These are phyloP conservation scores for Coniophora puteana DNA, from an alignment of 1,284 basidiomycete genomes.

Conservation along the genomic window DNA sequence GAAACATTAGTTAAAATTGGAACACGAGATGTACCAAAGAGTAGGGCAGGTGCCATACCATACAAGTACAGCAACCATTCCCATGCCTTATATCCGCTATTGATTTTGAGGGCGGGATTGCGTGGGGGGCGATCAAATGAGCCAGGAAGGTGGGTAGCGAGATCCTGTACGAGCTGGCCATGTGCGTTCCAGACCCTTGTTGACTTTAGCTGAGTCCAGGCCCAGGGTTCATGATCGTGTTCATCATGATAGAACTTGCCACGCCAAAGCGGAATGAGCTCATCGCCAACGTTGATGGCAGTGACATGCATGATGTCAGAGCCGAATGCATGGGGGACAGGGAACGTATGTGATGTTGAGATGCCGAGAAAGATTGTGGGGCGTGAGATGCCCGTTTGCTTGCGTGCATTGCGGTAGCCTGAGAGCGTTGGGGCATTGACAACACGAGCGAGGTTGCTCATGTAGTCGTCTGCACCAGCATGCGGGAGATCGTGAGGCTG, in stretches of 20 bases:
- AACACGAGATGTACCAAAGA: too few species aligned
- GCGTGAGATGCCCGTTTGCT: neutral
- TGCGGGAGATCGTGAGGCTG: too few species aligned
- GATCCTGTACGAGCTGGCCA: too few species aligned
- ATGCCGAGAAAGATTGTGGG: neutral
- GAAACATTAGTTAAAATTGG: neutral
- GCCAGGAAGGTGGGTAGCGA: too few species aligned
- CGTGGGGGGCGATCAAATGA: conserved; percentile 30
- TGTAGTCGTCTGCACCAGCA: neutral
- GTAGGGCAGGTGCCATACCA: conserved; percentile 25
- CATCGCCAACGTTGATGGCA: neutral
- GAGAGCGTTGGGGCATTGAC: neutral
- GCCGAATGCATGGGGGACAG: neutral
- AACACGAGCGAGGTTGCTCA: neutral
- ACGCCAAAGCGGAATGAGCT: neutral
- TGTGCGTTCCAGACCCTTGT: neutral
- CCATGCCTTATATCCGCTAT: conserved; percentile 33
- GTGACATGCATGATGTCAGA: too few species aligned
- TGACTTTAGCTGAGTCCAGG: too few species aligned
- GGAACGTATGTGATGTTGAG: neutral
- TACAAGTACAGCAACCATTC: conserved; percentile 30
- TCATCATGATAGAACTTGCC: neutral
- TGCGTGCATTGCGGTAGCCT: neutral
- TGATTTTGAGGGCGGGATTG: conserved; percentile 33
- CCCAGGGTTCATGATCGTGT: too few species aligned